These are phyloP conservation scores for Globisporangium heterothallicum DNA, from an alignment of 352 stramenopile genomes.

Conservation along the genomic window DNA sequence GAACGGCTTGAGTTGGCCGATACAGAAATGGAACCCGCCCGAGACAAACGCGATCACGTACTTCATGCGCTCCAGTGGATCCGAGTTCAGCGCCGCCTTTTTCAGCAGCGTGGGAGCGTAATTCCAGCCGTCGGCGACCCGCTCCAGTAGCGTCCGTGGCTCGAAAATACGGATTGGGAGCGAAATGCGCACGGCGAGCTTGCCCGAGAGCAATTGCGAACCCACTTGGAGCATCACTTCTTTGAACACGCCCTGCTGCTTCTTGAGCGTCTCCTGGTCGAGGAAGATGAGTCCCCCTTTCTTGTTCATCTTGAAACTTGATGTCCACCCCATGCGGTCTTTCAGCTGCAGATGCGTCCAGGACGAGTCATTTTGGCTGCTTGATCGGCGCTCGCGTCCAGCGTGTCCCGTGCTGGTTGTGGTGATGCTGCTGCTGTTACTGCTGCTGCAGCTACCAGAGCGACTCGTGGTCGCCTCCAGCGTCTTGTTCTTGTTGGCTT, in stretches of 20 bases:
- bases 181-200: constrained; percentile 64
- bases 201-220: constrained; percentile 60
- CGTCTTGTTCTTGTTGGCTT: constrained; percentile 10
- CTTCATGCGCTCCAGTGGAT: constrained; percentile 67
- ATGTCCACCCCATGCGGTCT: constrained; percentile 58
- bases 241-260: constrained; percentile 78
- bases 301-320: constrained; percentile 61
- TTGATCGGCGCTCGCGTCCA: constrained; percentile 7
- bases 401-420: neutral
- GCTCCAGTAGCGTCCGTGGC: constrained; percentile 61
- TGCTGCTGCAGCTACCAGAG: constrained; percentile 5
- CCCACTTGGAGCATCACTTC: constrained; percentile 75
- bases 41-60: constrained; percentile 65
- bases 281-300: constrained; percentile 62
- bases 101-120: constrained; percentile 74
- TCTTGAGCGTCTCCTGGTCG: constrained; percentile 65
- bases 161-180: constrained; percentile 77
- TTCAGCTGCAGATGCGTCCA: constrained; percentile 46
- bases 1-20: constrained; percentile 74
- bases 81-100: constrained; percentile 46
- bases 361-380: constrained; percentile 16
- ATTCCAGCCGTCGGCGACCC: constrained; percentile 68
- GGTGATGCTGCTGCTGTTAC: constrained; percentile 1
- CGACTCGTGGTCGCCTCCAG: constrained; percentile 4
- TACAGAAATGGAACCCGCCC: constrained; percentile 65